Evolutionary conservation across 495 filamentous ascomycete species (phyloP).

Genomic region (Penicillium malachiteum): DNA sequence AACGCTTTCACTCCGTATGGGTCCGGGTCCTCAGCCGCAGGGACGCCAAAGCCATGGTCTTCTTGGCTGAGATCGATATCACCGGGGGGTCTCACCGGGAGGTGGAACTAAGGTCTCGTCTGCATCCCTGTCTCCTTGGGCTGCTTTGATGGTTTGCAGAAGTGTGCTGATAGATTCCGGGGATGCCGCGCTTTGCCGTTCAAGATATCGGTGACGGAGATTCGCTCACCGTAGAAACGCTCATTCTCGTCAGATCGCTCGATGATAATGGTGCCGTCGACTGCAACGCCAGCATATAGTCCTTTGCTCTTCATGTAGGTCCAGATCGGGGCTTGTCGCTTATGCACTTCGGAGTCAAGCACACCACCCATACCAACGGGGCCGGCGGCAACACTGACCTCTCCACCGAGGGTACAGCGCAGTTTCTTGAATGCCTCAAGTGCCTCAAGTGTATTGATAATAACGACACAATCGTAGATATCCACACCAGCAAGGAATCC

Average conservation of each 20-base stretch:
- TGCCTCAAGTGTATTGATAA: constrained; percentile 81
- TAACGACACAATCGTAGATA: constrained; percentile 88
- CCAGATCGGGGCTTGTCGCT: constrained; percentile 71
- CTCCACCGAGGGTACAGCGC: constrained; percentile 73
- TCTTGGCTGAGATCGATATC: constrained; percentile 61
- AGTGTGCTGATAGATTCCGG: constrained; percentile 64
- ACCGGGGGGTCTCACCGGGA: constrained; percentile 66
- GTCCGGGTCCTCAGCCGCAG: constrained; percentile 72
- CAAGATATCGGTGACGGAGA: constrained; percentile 77
- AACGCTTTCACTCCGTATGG: constrained; percentile 85
- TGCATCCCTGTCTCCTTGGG: constrained; percentile 74
- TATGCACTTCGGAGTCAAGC: constrained; percentile 71
- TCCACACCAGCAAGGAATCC: constrained; percentile 90
- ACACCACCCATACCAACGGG: constrained; percentile 75
- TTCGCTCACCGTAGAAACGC: constrained; percentile 72
- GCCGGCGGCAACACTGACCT: constrained; percentile 74
- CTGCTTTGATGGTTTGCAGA: constrained; percentile 78
- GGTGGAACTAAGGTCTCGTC: constrained; percentile 56
- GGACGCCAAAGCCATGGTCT: constrained; percentile 65
- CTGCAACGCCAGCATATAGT: constrained; percentile 75
- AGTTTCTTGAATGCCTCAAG: constrained; percentile 78
- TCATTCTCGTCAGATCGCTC: constrained; percentile 90
- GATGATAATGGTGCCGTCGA: constrained; percentile 81
- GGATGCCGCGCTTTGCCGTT: constrained; percentile 72
- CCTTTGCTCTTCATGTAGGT: constrained; percentile 88